Base-by-base conservation (phyloP, 768 basidiomycete genomes). In the Nevesoporus exiguus region DNA sequence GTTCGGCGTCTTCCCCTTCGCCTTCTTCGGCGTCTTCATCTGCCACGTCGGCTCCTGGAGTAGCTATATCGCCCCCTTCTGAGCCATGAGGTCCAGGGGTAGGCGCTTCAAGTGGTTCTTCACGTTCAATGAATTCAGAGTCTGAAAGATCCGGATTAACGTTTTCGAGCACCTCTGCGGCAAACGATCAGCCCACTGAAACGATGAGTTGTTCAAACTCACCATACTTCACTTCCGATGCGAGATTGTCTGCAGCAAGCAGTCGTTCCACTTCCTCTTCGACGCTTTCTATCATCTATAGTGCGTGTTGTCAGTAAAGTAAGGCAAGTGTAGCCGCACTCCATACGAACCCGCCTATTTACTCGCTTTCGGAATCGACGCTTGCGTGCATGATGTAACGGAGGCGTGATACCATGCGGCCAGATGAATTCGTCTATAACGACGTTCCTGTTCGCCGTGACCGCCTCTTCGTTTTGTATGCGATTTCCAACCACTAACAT, bases 341-440 rank as follows among this genome's bases (percentile, higher is more conserved):
- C 40, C 4, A 17, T 27, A 75, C 82, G 36, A 61, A 91, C 91
- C 61, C 92, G 74, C 68, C 81, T 79, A 65, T 93, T 94, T 19
- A 93, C 84, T 41, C 94, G 79, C 72, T 93, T 95, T 55, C 96
- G 80, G 73, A 98, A 98, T 41, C 97, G 77, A 36, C 96, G 81
- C 71, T 97, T 97, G 51, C 96, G 81, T 43, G 84, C 92, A 65
- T 95, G 85, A 59, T 90, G 85, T 51, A 99, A 71, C 2, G 97
- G 96, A 46, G 96, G 96, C 0, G 95, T 97, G 43, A 98, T 77
- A 3, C 97, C 97, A 64, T 98, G 95, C 0, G 90, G 94, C 88
- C 91, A 99, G 51, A 98, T 93, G 70, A 95, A 98, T 60, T 98
- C 95, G 60, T 97, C 93, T 45, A 97, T 81, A 61, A 86, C 93